Conservation (phyloP, 1,139 yeast species). For the Hansenula anomala region DNA sequence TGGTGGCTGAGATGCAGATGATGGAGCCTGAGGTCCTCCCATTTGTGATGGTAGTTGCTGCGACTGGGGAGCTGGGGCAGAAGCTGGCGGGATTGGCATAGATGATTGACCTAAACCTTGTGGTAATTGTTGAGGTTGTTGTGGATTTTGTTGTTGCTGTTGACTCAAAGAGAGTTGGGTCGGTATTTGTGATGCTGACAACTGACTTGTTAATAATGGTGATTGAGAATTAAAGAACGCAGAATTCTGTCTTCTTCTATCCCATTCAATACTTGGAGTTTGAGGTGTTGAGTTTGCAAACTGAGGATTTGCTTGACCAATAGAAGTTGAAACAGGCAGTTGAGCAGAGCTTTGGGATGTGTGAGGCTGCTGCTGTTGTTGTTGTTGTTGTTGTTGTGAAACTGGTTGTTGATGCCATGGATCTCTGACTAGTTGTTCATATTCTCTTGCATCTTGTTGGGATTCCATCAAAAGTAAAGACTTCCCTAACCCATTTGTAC, state of each 20-base stretch:
- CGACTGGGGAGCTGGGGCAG: conserved; percentile 14
- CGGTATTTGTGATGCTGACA: conserved; percentile 22
- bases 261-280: conserved; percentile 24
- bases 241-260: conserved; percentile 27
- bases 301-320: conserved; percentile 8
- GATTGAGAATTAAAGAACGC: conserved; percentile 24
- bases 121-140: conserved; percentile 13
- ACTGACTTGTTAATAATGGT: conserved; percentile 20
- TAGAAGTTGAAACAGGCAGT: conserved; percentile 3
- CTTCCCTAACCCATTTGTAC: conserved; percentile 41
- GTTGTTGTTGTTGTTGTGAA: conserved; percentile 9
- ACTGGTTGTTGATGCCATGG: conserved; percentile 21
- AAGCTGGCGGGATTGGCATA: conserved; percentile 16
- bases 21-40: conserved; percentile 3
- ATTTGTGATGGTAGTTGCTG: conserved; percentile 6
- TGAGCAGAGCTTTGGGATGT: not conserved
- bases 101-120: conserved; percentile 16
- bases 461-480: conserved; percentile 52
- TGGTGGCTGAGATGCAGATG: conserved; percentile 6
- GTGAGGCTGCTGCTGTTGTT: no score
- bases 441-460: conserved; percentile 48
- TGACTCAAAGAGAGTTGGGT: conserved; percentile 15
- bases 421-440: conserved; percentile 46
- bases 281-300: conserved; percentile 17
- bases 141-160: conserved; percentile 6